Conservation (phyloP, 768 basidiomycete genomes). For the Termitomyces sp. region DNA sequence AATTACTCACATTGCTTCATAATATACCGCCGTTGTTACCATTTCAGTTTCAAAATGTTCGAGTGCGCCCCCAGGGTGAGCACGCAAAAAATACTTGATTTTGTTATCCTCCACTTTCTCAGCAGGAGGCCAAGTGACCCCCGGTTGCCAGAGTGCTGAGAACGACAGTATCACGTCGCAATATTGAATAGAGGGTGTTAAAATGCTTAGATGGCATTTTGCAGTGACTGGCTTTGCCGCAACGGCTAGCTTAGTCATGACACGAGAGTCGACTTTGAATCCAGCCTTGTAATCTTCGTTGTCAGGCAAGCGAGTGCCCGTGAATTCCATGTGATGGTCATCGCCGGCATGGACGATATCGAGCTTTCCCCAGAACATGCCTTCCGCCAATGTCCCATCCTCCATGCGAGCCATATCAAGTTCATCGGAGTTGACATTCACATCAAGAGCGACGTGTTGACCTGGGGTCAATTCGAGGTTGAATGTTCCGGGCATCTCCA, state of each 20-base stretch:
- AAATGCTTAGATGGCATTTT: slow-evolving; percentile 71
- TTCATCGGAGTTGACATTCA: slow-evolving; percentile 75
- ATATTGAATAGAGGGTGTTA: slow-evolving; percentile 71
- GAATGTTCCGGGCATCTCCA: slow-evolving; percentile 86
- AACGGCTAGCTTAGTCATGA: slow-evolving; percentile 72
- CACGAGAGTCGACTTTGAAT: slow-evolving; percentile 71
- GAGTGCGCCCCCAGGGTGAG: slow-evolving; percentile 80
- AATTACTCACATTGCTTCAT: slow-evolving; percentile 72
- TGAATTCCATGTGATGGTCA: slow-evolving; percentile 79
- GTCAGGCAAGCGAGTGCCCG: slow-evolving; percentile 66
- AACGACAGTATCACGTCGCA: slow-evolving; percentile 75
- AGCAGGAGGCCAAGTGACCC: slow-evolving; percentile 75
- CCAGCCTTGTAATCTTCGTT: slow-evolving; percentile 63
- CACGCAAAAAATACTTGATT: slow-evolving; percentile 79
- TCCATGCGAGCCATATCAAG: slow-evolving; percentile 92
- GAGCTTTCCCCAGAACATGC: slow-evolving; percentile 86
- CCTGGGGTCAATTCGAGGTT: slow-evolving; percentile 78
- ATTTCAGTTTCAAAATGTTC: slow-evolving; percentile 85
- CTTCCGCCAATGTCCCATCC: slow-evolving; percentile 82
- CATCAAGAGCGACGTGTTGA: slow-evolving; percentile 77
- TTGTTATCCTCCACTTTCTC: slow-evolving; percentile 65
- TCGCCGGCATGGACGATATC: slow-evolving; percentile 77
- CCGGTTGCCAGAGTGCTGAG: slow-evolving; percentile 71
- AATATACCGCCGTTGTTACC: slow-evolving; percentile 77
- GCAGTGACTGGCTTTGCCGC: slow-evolving; percentile 74